Evolutionary conservation across 345 rosid species (phyloP).

Genomic region (Brassica incana): DNA sequence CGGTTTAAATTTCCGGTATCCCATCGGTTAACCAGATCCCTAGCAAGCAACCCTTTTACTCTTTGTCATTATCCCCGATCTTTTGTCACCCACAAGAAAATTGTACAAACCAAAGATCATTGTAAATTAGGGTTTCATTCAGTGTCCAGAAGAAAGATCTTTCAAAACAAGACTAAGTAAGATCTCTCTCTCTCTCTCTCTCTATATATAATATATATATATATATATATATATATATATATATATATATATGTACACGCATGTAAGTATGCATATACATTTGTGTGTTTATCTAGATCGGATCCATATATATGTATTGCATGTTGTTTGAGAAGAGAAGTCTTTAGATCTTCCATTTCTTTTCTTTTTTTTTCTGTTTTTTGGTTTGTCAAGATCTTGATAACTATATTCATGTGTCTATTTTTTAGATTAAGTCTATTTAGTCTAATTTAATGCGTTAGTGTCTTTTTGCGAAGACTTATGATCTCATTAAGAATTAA

Average conservation of each 20-base stretch:
- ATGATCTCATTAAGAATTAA: conserved; percentile 18
- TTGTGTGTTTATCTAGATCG: conserved; percentile 13
- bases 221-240: neutral
- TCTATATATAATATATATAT: too few species aligned
- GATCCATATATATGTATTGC: conserved; percentile 15
- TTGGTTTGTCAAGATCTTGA: conserved; percentile 18
- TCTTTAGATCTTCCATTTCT: conserved; percentile 27
- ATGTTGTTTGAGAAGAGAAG: conserved; percentile 19
- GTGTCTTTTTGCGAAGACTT: conserved; percentile 37
- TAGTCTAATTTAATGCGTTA: conserved; percentile 7
- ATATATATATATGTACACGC: neutral
- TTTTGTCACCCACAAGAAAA: conserved; percentile 9
- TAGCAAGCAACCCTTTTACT: neutral
- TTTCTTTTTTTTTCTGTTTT: neutral
- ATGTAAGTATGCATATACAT: neutral
- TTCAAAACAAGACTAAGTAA: conserved; percentile 17
- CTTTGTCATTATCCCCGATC: neutral
- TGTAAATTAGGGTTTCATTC: conserved; percentile 36
- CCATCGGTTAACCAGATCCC: conserved; percentile 4
- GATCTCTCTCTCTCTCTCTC: conserved; percentile 15
- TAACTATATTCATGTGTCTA: neutral
- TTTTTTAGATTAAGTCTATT: neutral
- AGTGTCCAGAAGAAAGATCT: conserved; percentile 28
- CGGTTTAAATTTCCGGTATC: conserved; percentile 9
- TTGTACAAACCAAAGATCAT: conserved; percentile 9